A percentile compares a stretch with the other conserved stretches of the same genome.
Evolutionary conservation across 2,329 filamentous ascomycete genomes (phyloP).

Genomic region (Talaromyces sp.): DNA sequence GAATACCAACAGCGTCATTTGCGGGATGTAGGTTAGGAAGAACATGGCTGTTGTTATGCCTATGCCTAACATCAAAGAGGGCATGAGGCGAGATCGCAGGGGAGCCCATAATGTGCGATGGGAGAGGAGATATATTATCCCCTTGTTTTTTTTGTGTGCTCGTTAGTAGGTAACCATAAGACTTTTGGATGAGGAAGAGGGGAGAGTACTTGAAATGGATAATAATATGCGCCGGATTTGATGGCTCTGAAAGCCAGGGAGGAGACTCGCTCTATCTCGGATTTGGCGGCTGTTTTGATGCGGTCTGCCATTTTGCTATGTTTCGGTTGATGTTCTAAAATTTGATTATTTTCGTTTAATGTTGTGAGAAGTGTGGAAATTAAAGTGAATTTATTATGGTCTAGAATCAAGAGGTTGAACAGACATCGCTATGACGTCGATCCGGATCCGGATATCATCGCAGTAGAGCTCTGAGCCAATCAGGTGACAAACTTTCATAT

Average conservation of each 20-base stretch:
- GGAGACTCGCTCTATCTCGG: conserved; percentile 66
- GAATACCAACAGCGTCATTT: conserved; percentile 74
- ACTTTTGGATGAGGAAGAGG: neutral
- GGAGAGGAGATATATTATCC: conserved; percentile 55
- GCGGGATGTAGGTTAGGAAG: conserved; percentile 76
- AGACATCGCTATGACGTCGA: neutral
- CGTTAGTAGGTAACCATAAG: too few relatives aligned
- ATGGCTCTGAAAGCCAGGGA: conserved; percentile 62
- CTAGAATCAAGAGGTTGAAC: neutral
- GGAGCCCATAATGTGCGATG: conserved; percentile 58
- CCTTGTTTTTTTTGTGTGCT: conserved; percentile 28
- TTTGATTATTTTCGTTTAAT: too few relatives aligned
- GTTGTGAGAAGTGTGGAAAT: neutral
- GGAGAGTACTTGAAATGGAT: conserved; percentile 64
- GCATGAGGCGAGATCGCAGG: conserved; percentile 51
- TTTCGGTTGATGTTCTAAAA: too few relatives aligned
- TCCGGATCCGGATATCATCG: neutral
- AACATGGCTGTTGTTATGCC: conserved; percentile 78
- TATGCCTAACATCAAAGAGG: conserved; percentile 64
- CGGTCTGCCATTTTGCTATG: conserved; percentile 39
- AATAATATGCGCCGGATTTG: conserved; percentile 73
- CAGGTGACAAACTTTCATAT: neutral
- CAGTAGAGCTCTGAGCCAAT: neutral
- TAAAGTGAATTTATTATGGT: neutral
- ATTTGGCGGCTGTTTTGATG: conserved; percentile 54